Evolutionary conservation across 2,329 filamentous ascomycete species (phyloP), one percentile per base, ranked within the genome.

Genomic region (Aspergillus sp.): DNA sequence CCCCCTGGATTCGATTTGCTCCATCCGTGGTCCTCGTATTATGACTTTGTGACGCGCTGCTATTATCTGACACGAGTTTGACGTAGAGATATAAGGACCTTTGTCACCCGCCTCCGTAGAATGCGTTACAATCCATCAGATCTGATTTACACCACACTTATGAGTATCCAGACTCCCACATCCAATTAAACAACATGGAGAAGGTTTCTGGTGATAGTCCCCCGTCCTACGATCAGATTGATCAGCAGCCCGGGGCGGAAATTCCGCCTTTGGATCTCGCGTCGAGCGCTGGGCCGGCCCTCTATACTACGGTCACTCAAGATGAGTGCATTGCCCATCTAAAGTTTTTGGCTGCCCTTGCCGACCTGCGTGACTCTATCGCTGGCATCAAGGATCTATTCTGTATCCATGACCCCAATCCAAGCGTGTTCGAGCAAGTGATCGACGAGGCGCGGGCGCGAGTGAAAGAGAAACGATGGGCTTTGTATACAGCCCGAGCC

Each of bases 391-490:
- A 92, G 66, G 87, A 87, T 0, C 77, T 92, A 1, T 93, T 87
- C 74, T 84, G 83, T 2, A 80, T 92, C 52, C 79, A 77, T 67
- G 84, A 89, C 64, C 71, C 71, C 2, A 70, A 75, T 1, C 78
- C 76, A 12, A 66, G 66, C 53, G 68, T 69, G 16, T 67, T 73
- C n/a, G 68, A 77, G n/a, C 71, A 71, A 26, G 36, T 51, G 18
- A 69, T 66, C 11, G 73, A 75, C 55, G 76, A 77, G 62, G 75
- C 78, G 2, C 75, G 86, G 14, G 82, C 83, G 55, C 79, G 80
- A 53, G 76, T 90, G 31, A 80, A 86, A 14, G 89, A 92, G 76
- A 91, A 91, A 77, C 79, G 90, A 69, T 92, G 90, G 90, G 84
- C 84, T 0, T 70, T 92, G 10, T 92, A 86, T 69, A 81, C 91